These are phyloP conservation scores for Cladosporium oxysporum DNA, from an alignment of 2,329 filamentous ascomycete species.

Conservation along the genomic window DNA sequence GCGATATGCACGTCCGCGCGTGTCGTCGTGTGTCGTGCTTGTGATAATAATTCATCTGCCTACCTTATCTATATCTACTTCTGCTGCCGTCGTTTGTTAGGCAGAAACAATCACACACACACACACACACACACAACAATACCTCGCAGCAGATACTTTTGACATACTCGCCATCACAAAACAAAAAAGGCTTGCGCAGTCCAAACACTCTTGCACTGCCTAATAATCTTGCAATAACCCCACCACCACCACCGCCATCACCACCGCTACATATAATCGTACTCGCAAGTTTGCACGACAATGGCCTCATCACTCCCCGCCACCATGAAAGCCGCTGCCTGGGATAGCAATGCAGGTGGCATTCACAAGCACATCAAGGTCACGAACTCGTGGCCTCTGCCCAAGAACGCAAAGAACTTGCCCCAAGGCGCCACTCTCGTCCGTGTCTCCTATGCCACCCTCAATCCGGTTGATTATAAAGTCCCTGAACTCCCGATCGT, in stretches of 20 bases:
- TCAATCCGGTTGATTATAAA: slow-evolving; percentile 55
- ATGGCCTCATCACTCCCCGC: slow-evolving; percentile 27
- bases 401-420: slow-evolving; percentile 23
- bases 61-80: neutral
- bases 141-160: neutral
- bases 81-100: neutral
- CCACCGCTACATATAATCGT: neutral
- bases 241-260: neutral
- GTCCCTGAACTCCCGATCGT: slow-evolving; percentile 43
- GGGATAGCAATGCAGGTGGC: slow-evolving; percentile 30
- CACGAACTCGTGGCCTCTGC: slow-evolving; percentile 31
- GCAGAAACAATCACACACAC: neutral
- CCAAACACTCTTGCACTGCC: neutral
- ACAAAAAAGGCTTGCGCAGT: neutral
- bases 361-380: slow-evolving; percentile 40
- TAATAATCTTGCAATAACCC: neutral
- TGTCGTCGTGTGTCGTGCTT: neutral
- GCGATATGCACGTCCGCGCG: neutral
- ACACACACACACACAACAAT: neutral
- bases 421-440: slow-evolving; percentile 42
- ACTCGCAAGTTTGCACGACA: neutral
- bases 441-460: slow-evolving; percentile 43
- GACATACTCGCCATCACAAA: neutral
- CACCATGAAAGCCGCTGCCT: slow-evolving; percentile 36
- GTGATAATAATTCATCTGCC: neutral